Evolutionary conservation across 2,329 filamentous ascomycete genomes (phyloP).

Genomic region (Epichloe hybrida): DNA sequence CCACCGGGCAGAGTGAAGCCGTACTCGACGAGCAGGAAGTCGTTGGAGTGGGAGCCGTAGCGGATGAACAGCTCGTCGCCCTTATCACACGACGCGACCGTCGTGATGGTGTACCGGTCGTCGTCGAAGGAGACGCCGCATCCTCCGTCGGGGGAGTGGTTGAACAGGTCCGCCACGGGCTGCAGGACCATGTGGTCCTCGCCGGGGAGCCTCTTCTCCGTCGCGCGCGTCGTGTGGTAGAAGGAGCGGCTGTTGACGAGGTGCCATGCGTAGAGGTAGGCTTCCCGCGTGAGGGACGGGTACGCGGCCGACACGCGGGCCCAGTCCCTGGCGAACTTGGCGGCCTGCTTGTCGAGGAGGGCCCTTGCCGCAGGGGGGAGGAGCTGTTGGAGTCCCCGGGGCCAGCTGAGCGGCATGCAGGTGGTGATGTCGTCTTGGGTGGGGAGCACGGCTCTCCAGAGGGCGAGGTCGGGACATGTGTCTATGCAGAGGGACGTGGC

Average conservation of each 20-base stretch:
- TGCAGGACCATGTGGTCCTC: conserved; percentile 55
- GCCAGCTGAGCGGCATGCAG: conserved; percentile 35
- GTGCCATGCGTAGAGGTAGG: conserved; percentile 44
- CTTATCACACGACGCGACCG: conserved; percentile 32
- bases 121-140: conserved; percentile 40
- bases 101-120: conserved; percentile 40
- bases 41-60: conserved; percentile 58
- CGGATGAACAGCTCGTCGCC: conserved; percentile 55
- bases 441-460: conserved; percentile 59
- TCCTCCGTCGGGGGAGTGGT: conserved; percentile 34
- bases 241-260: conserved; percentile 51
- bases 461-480: conserved; percentile 28
- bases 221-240: conserved; percentile 37
- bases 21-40: conserved; percentile 58
- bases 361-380: conserved; percentile 28
- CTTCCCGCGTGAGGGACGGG: conserved; percentile 16
- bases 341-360: conserved; percentile 39
- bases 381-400: conserved; percentile 25
- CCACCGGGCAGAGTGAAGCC: conserved; percentile 32
- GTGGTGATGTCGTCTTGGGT: conserved; percentile 40
- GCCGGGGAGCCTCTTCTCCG: conserved; percentile 27
- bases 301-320: conserved; percentile 17
- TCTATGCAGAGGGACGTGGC: conserved; percentile 54
- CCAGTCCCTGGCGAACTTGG: conserved; percentile 31
- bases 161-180: conserved; percentile 64